phyloP scores from a whole-genome alignment of 164 flowering plant species.

The Chloranthus sessilifolius region DNA sequence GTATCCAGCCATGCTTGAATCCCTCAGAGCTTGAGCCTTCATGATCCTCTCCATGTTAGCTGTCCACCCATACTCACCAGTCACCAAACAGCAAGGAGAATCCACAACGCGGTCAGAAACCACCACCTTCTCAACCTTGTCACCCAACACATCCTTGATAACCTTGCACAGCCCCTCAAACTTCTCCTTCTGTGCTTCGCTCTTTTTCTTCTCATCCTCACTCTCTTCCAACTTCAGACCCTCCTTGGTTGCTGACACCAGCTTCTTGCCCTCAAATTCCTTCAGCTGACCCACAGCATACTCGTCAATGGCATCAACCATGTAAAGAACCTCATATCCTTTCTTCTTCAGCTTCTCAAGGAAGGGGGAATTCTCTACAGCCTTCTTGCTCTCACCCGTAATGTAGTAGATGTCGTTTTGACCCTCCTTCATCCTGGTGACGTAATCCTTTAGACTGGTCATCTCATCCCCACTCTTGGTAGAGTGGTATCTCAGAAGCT shows the following conservation, averaged over 20 bases:
- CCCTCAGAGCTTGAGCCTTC: constrained; percentile 5
- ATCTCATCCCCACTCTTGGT: neutral
- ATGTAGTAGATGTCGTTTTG: constrained; percentile 1
- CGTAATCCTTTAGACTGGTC: neutral
- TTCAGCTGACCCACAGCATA: constrained; percentile 2
- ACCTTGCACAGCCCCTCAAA: neutral
- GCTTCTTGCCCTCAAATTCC: neutral
- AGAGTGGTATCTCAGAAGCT: neutral
- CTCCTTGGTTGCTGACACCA: constrained; percentile 3
- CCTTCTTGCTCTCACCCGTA: neutral
- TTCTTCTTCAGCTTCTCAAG: constrained; percentile 1
- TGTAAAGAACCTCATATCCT: neutral
- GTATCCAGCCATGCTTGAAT: neutral
- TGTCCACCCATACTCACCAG: neutral
- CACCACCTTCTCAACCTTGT: constrained; percentile 1
- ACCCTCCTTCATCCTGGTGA: neutral
- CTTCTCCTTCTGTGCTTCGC: neutral
- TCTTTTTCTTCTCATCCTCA: neutral
- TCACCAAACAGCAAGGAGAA: constrained; percentile 1
- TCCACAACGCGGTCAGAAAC: neutral
- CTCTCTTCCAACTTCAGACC: neutral
- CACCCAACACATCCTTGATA: neutral
- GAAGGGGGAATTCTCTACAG: constrained; percentile 1
- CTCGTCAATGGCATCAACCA: constrained; percentile 5
- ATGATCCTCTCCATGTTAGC: constrained; percentile 1